Evolutionary conservation across 2,329 filamentous ascomycete genomes (phyloP).

Genomic region (Didymella sp.): DNA sequence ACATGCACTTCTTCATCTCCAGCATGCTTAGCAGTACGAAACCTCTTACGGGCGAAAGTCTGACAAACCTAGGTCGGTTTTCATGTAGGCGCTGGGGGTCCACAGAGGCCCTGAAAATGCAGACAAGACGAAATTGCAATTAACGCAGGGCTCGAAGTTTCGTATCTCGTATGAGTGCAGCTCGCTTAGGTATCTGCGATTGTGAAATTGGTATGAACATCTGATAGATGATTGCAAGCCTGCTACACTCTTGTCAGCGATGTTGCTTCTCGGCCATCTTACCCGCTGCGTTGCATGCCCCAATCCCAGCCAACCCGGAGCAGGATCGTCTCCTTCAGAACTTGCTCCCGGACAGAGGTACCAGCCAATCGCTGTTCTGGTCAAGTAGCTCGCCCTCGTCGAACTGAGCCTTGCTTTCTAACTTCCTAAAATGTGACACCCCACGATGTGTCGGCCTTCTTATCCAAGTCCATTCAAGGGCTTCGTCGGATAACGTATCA

Average conservation of each 20-base stretch:
- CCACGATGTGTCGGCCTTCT: neutral
- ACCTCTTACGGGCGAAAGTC: neutral
- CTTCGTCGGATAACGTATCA: neutral
- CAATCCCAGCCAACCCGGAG: neutral
- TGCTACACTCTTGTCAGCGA: neutral
- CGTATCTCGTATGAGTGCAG: neutral
- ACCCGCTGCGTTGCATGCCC: neutral
- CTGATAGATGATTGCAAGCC: neutral
- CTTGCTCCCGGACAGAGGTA: neutral
- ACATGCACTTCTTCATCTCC: neutral
- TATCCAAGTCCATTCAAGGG: neutral
- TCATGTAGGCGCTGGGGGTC: neutral
- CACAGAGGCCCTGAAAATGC: neutral
- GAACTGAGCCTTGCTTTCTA: neutral
- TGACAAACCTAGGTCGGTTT: neutral
- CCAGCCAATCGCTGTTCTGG: slow-evolving; percentile 3
- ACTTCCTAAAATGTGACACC: neutral
- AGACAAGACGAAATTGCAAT: neutral
- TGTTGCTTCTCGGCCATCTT: neutral
- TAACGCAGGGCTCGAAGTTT: neutral
- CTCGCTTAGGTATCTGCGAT: neutral
- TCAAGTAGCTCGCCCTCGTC: neutral
- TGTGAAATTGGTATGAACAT: neutral
- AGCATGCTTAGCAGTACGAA: neutral
- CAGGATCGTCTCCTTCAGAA: neutral